Evolutionary conservation across 345 rosid genomes (phyloP).

Genomic region (Adansonia digitata): DNA sequence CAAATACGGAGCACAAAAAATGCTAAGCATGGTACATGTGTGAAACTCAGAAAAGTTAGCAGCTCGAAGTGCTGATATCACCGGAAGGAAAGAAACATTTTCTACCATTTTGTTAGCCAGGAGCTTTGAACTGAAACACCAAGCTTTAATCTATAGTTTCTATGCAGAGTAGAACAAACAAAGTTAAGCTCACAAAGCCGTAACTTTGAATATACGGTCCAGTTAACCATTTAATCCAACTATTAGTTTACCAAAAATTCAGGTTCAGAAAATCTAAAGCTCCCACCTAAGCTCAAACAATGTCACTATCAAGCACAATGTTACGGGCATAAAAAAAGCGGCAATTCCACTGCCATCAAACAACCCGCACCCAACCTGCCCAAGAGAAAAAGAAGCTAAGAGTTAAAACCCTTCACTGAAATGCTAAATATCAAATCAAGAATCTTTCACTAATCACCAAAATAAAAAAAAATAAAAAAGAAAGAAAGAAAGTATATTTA

Average conservation of each 20-base stretch:
- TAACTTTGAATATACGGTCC: no score
- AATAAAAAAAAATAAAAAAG: no score
- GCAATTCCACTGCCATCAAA: no score
- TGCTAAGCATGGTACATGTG: background rate
- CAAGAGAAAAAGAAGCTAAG: no score
- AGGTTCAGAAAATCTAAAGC: background rate
- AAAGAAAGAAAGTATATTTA: no score
- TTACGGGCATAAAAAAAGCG: no score
- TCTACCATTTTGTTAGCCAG: background rate
- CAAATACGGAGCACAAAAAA: background rate
- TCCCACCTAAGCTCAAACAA: no score
- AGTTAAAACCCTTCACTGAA: no score
- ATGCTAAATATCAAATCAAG: no score
- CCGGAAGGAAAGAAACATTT: background rate
- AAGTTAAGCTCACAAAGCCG: background rate
- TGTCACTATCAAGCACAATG: no score
- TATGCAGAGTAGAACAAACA: background rate
- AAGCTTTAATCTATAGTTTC: background rate
- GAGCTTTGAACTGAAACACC: background rate
- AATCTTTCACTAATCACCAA: no score
- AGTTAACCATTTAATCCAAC: background rate
- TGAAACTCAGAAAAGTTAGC: background rate
- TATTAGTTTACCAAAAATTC: background rate
- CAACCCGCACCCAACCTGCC: background rate
- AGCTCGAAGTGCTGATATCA: background rate